Evolutionary conservation across 345 rosid species (phyloP), one percentile per base, ranked within the genome.

Genomic region (Diplotaxis tenuifolia): DNA sequence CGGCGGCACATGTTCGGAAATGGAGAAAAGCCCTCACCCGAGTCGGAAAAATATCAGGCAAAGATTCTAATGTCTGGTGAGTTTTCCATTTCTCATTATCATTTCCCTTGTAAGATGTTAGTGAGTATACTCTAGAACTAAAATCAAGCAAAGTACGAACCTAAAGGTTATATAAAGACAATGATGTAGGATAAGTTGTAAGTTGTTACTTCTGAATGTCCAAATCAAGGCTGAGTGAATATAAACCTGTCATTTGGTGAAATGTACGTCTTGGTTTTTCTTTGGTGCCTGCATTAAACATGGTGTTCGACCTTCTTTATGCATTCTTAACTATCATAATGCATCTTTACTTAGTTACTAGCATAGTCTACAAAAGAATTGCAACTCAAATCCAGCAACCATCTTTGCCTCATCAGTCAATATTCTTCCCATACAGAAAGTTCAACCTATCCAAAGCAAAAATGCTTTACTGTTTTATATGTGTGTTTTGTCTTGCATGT

Each of bases 11-110:
- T 4, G 3, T 47, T 16, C 20, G 9, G 53, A 47, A 47, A 47
- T 47, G 53, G 8, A 65, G 79, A 42, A 42, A 42, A 42, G 49
- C 49, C 45, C 70, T 79, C 34, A 52, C n/a, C 0, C 15, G 57
- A 8, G 67, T 76, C 0, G 80, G 23, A 62, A 6, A 11, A 8
- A 8, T n/a, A 66, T 20, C 59, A 65, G 78, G 78, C 27, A 55
- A 9, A 22, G 52, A 74, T 8, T 73, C 25, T 4, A 28, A 22
- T 0, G 2, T 12, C 19, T 73, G 76, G 76, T 73, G 45, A 73
- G 68, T 61, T 62, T 28, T 31, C 16, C 7, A 54, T 21, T 54
- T 54, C 7, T 42, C 49, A 42, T 16, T 14, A 18, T 14, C 45
- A 38, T 11, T 38, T 38, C 15, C 47, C 47, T 12, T 38, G 1